Base-by-base conservation (phyloP, 2,329 filamentous ascomycete genomes). In the Tolypocladium endophyticum region DNA sequence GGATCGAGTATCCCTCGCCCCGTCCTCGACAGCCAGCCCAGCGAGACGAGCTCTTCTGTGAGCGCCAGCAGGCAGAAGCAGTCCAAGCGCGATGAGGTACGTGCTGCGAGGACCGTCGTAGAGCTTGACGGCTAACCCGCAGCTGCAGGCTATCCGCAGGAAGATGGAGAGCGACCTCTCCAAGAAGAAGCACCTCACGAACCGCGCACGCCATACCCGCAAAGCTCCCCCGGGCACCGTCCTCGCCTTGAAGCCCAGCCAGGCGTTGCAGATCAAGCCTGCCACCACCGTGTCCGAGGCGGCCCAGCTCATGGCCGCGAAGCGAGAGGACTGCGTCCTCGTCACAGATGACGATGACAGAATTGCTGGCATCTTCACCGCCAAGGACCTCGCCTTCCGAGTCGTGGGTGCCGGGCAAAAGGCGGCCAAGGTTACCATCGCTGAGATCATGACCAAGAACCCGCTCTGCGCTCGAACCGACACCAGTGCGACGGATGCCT, bases 371-470 rank as follows among this genome's bases (percentile, higher is more conserved):
- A 99, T 99, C 73, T 99, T 99, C 74, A 99, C 94, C 0, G 94
- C 94, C 66, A 99, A 99, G 80, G 94, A 99, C 79, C 81, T 99
- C 71, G 94, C 94, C 23, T 99, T 97, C 80, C 87, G 94, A 61
- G 94, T 99, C 14, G 93, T 99, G 33, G 94, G 93, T 59, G 86
- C 87, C 59, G 94, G 94, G 35, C 82, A 92, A 69, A 96, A 96
- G 78, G 89, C 94, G 38, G 88, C 85, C 73, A 90, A 87, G 71
- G 86, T 97, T 67, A 96, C 91, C 28, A 97, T 99, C 72, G 89
- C 92, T 66, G 92, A 97, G 72, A 99, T 99, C 74, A 99, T 99
- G 94, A 99, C 94, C 72, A 97, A 97, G 81, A 99, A 99, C 78
- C 94, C 94, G 14, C 85, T 99, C 20, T 99, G 94, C 74, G 94